phyloP scores from a whole-genome alignment of 805 yeast genomes.

The Hanseniaspora lachancei region DNA sequence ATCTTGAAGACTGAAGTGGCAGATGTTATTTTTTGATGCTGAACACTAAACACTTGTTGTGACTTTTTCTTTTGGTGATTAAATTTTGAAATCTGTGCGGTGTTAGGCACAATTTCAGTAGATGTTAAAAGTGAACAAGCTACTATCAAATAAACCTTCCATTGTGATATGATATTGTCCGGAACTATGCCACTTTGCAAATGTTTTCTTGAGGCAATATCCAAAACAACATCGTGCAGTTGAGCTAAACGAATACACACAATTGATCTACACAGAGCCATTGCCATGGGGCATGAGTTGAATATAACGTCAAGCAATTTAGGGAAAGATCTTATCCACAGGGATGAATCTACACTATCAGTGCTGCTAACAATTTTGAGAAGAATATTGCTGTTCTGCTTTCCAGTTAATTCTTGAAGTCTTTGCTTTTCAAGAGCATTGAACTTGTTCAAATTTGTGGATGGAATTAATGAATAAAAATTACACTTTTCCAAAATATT shows the following conservation, averaged over 20 bases:
- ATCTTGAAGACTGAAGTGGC: conserved; percentile 79
- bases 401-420: conserved; percentile 44
- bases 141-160: conserved; percentile 78
- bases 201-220: conserved; percentile 33
- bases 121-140: conserved; percentile 87
- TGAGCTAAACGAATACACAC: conserved; percentile 83
- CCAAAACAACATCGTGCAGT: conserved; percentile 55
- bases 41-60: conserved; percentile 66
- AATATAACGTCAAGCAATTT: conserved; percentile 56
- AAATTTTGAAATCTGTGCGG: conserved; percentile 44
- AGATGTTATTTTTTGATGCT: conserved; percentile 83
- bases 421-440: conserved; percentile 72
- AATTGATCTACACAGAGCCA: conserved; percentile 81
- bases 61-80: conserved; percentile 65
- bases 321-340: conserved; percentile 90
- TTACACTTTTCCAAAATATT: conserved; percentile 64
- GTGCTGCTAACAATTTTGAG: conserved; percentile 74
- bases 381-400: conserved; percentile 52
- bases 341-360: conserved; percentile 86
- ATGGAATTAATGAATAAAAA: conserved; percentile 47
- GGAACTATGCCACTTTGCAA: conserved; percentile 35
- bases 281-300: conserved; percentile 77
- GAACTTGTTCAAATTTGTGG: conserved; percentile 33
- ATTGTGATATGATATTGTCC: conserved; percentile 64
- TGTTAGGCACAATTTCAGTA: conserved; percentile 29